phyloP scores from a whole-genome alignment of 345 rosid species.

The Camelina neglecta region DNA sequence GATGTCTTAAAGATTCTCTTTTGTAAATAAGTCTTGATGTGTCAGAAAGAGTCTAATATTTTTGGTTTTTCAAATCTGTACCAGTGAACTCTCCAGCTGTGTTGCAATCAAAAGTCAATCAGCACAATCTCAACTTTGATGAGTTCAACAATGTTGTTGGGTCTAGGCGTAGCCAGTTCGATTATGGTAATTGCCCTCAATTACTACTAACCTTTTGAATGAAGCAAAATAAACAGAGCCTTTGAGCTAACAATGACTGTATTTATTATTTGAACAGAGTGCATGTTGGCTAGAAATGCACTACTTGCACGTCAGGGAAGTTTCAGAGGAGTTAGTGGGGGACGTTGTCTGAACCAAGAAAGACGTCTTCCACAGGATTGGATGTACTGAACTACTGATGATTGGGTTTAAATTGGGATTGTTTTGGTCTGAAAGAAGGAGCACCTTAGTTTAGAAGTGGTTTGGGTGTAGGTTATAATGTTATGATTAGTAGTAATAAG shows the following conservation, averaged over 20 bases:
- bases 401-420: not conserved
- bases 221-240: not conserved
- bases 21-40: not conserved
- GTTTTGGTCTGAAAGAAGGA: constrained; percentile 9
- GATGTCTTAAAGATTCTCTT: too few relatives aligned
- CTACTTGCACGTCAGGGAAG: constrained; percentile 33
- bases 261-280: constrained; percentile 21
- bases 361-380: constrained; percentile 46
- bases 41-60: not conserved
- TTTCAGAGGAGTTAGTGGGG: constrained; percentile 13
- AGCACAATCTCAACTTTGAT: constrained; percentile 17
- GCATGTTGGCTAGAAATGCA: constrained; percentile 31
- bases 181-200: constrained; percentile 19
- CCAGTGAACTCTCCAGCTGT: constrained; percentile 9
- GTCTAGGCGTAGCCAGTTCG: constrained; percentile 27
- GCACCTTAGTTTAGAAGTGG: constrained; percentile 18
- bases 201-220: not conserved
- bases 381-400: constrained; percentile 34
- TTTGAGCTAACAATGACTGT: too few relatives aligned
- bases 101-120: constrained; percentile 10
- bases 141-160: constrained; percentile 18
- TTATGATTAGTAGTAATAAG: constrained; percentile 34
- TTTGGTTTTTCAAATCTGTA: not conserved
- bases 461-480: constrained; percentile 31
- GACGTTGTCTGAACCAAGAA: constrained; percentile 35